phyloP scores from a whole-genome alignment of 768 basidiomycete species.

The Saitozyma sp. region DNA sequence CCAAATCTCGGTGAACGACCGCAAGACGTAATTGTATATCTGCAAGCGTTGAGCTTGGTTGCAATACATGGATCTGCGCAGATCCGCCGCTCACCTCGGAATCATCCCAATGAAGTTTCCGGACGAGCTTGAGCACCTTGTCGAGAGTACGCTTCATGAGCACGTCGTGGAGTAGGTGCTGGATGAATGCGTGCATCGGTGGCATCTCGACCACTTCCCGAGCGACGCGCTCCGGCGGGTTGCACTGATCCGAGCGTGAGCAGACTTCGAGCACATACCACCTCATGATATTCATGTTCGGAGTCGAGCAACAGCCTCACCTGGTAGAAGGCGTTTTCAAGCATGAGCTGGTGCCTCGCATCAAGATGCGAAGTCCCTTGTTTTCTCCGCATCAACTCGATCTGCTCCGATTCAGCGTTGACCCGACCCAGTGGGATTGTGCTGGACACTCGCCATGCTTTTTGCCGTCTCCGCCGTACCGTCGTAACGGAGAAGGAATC shows the following conservation, averaged over 20 bases:
- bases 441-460: slow-evolving; percentile 64
- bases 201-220: slow-evolving; percentile 80
- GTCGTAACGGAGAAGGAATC: slow-evolving; percentile 83
- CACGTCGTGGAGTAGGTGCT: slow-evolving; percentile 91
- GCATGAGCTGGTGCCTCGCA: slow-evolving; percentile 77
- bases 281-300: too few relatives aligned
- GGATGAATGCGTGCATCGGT: slow-evolving; percentile 88
- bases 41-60: slow-evolving; percentile 31
- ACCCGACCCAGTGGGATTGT: not conserved
- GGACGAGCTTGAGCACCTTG: slow-evolving; percentile 86
- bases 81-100: slow-evolving; percentile 47
- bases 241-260: slow-evolving; percentile 65
- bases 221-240: slow-evolving; percentile 90
- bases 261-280: not conserved
- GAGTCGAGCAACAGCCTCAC: slow-evolving; percentile 54
- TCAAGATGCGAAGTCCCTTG: slow-evolving; percentile 92
- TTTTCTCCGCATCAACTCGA: slow-evolving; percentile 93
- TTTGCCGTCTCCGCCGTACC: slow-evolving; percentile 82
- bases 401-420: slow-evolving; percentile 54
- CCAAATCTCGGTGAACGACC: slow-evolving; percentile 97
- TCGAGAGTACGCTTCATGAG: slow-evolving; percentile 91
- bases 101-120: slow-evolving; percentile 97
- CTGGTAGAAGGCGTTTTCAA: slow-evolving; percentile 99
- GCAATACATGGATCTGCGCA: too few relatives aligned
- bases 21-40: slow-evolving; percentile 69